Evolutionary conservation across 2,329 filamentous ascomycete species (phyloP).

Genomic region (Dendryphion nanum): DNA sequence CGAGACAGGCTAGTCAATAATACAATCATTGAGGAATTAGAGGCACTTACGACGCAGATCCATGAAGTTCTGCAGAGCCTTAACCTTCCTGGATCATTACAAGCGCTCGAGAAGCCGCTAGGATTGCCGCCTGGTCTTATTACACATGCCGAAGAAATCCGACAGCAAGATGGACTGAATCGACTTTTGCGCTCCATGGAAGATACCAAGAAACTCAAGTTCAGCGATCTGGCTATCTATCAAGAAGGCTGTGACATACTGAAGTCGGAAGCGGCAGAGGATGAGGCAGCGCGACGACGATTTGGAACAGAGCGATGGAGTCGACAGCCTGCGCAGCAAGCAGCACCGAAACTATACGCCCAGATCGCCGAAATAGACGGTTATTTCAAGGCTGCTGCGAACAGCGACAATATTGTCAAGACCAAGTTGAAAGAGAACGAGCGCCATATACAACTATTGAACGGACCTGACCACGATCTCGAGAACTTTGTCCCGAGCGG

Average conservation of each 20-base stretch:
- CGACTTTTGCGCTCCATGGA: constrained; percentile 76
- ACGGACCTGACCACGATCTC: constrained; percentile 74
- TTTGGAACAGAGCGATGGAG: constrained; percentile 87
- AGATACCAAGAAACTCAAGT: constrained; percentile 87
- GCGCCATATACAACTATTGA: constrained; percentile 70
- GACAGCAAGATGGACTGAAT: constrained; percentile 83
- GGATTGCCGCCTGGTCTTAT: constrained; percentile 81
- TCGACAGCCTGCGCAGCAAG: constrained; percentile 66
- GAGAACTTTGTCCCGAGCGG: constrained; percentile 89
- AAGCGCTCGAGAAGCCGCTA: constrained; percentile 91
- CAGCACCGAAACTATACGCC: constrained; percentile 70
- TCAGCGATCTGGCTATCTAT: constrained; percentile 73
- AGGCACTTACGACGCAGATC: constrained; percentile 74
- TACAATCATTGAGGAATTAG: constrained; percentile 80
- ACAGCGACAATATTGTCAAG: constrained; percentile 68
- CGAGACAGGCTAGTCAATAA: constrained; percentile 88
- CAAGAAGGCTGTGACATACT: constrained; percentile 80
- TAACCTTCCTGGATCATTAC: constrained; percentile 86
- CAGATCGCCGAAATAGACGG: constrained; percentile 78
- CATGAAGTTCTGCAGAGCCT: constrained; percentile 77
- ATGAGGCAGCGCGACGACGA: constrained; percentile 69
- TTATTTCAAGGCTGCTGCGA: constrained; percentile 73
- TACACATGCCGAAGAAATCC: constrained; percentile 89
- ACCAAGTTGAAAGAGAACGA: constrained; percentile 78
- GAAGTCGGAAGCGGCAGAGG: constrained; percentile 77